These are phyloP conservation scores for Aureobasidium uvarum DNA, from an alignment of 2,329 filamentous ascomycete genomes.

Conservation along the genomic window DNA sequence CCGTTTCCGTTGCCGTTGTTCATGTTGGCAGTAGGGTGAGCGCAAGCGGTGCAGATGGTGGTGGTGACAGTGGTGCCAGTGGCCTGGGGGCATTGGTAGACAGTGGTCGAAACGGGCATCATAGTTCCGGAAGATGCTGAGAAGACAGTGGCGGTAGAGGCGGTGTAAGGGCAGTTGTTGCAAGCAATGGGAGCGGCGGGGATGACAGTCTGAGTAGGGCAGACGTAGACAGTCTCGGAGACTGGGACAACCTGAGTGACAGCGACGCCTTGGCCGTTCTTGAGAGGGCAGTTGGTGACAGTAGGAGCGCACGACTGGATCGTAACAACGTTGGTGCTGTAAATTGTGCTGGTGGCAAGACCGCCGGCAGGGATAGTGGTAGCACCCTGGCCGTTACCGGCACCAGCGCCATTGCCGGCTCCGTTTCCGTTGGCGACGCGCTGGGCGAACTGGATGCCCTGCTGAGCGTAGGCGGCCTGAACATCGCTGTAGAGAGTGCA, in stretches of 20 bases:
- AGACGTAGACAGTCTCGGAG: conserved; percentile 16
- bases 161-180: conserved; percentile 23
- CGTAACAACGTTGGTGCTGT: conserved; percentile 28
- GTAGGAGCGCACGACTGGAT: conserved; percentile 27
- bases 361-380: conserved; percentile 12
- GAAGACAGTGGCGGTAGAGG: conserved; percentile 19
- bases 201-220: conserved; percentile 7
- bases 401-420: not conserved
- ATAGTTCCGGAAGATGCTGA: conserved; percentile 8
- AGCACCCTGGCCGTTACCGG: not conserved
- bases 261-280: not conserved
- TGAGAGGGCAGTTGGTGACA: conserved; percentile 28
- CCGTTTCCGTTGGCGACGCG: conserved; percentile 8
- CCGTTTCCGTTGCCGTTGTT: conserved; percentile 6
- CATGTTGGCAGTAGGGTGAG: conserved; percentile 24
- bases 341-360: conserved; percentile 27
- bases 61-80: not conserved
- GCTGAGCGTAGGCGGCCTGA: conserved; percentile 7
- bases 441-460: conserved; percentile 21
- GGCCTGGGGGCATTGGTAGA: conserved; percentile 12
- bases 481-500: conserved; percentile 27
- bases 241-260: conserved; percentile 19
- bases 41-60: conserved; percentile 22
- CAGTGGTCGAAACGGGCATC: not conserved
- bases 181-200: conserved; percentile 23